Base-by-base conservation (phyloP, 164 flowering plant species). In the Piper longum region DNA sequence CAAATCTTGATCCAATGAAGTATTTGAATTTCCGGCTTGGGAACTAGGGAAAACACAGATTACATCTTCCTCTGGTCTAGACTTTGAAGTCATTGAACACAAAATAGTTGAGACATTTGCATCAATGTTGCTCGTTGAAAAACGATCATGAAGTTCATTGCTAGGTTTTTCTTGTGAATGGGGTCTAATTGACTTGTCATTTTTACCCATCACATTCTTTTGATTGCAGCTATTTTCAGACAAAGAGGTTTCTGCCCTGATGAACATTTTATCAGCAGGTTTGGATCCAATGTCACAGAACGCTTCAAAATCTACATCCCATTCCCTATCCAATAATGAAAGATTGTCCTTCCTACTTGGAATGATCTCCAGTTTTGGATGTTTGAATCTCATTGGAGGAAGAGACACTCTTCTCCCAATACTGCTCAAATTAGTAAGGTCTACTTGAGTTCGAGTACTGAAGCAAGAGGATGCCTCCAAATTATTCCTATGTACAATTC, bases 401-500 rank as follows among this genome's bases (percentile, higher is more conserved):
- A 83, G 64, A 55, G 85, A 81, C 44, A 66, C 73, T 64, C 86
- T 74, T 70, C 79, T 78, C 13, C 79, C 58, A 17, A n/a, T 57
- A 42, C 70, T 64, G 36, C 36, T 26, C 36, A 26, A 26, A 26
- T 26, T 26, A 26, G 36, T 26, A 26, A 26, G 36, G 36, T 26
- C 36, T 26, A 26, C 1, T 1, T 26, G 36, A 26, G 36, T 26
- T 26, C 36, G 2, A 26, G 36, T 26, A 26, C 36, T 26, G 36
- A 26, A 26, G 36, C 36, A 26, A 2, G 36, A 26, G 36, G 36
- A 26, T 26, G 36, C 36, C 36, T 26, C 36, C 36, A 26, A 26
- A 40, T 19, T 57, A 51, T 41, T 59, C 19, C 44, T 66, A 44
- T 85, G 86, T 64, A 63, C 19, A 4, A 59, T 66, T 51, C 66